Percentiles rank a stretch among this genome's conserved stretches.
Conservation (phyloP, 805 yeast genomes). For the Ogataea ramenticola region DNA sequence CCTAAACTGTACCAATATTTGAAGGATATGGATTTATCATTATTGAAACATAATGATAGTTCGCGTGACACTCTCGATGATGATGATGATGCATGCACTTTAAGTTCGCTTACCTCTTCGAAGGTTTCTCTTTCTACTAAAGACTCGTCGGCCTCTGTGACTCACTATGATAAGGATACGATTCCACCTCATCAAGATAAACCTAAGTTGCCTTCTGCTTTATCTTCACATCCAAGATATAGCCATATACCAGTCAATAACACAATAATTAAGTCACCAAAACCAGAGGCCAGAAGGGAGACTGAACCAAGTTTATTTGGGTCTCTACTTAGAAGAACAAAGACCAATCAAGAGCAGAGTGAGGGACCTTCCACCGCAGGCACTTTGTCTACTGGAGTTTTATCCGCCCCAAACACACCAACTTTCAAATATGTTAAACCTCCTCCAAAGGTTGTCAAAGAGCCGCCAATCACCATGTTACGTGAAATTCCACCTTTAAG, state of each 20-base stretch:
- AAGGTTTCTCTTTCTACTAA: slow-evolving; percentile 17
- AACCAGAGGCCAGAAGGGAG: slow-evolving; percentile 5
- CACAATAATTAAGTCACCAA: slow-evolving; percentile 13
- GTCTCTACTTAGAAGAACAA: slow-evolving; percentile 21
- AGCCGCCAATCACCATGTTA: slow-evolving; percentile 23
- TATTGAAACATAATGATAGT: background rate
- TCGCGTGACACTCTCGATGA: slow-evolving; percentile 1
- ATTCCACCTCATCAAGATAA: slow-evolving; percentile 45
- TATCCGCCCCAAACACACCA: background rate
- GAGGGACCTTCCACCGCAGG: slow-evolving; percentile 9
- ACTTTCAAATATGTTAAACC: slow-evolving; percentile 17
- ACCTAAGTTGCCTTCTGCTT: slow-evolving; percentile 43
- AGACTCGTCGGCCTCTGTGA: slow-evolving; percentile 9
- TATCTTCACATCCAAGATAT: slow-evolving; percentile 25
- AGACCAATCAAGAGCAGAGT: slow-evolving; percentile 12
- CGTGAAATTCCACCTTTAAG: slow-evolving; percentile 32
- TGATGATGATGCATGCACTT: background rate
- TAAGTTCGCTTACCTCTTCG: slow-evolving; percentile 6
- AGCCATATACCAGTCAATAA: slow-evolving; percentile 16
- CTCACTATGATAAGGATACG: slow-evolving; percentile 30
- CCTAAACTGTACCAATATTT: slow-evolving; percentile 41
- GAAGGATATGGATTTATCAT: slow-evolving; percentile 19
- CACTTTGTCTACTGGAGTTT: background rate
- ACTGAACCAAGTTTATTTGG: slow-evolving; percentile 20
- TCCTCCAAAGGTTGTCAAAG: slow-evolving; percentile 18